These are phyloP conservation scores for Podila verticillata DNA, from an alignment of 192 early-diverging fungal genomes.

Conservation along the genomic window DNA sequence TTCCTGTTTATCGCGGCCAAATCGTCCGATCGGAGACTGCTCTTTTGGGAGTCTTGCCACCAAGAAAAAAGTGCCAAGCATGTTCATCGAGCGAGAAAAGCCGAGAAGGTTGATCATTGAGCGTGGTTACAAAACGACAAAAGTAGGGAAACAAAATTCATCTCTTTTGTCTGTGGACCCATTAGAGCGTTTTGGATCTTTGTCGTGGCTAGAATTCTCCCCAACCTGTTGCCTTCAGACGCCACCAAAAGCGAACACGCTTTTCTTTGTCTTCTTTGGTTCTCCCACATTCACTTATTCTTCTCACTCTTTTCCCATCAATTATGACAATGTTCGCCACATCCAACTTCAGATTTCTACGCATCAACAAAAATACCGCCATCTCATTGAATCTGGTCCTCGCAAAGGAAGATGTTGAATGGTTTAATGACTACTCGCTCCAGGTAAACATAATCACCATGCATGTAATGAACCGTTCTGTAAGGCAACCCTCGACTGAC, in stretches of 20 bases:
- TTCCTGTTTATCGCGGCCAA: too few species aligned
- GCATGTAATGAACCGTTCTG: neutral
- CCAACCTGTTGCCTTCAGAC: neutral
- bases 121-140: too few species aligned
- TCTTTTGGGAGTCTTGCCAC: too few species aligned
- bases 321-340: conserved; percentile 25
- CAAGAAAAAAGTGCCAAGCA: too few species aligned
- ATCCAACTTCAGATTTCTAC: conserved; percentile 37
- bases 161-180: too few species aligned
- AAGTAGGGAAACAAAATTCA: too few species aligned
- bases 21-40: too few species aligned
- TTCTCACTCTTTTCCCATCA: neutral
- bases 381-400: conserved; percentile 36
- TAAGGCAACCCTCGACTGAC: neutral
- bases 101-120: too few species aligned
- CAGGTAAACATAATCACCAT: conserved; percentile 10
- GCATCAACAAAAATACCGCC: conserved; percentile 34
- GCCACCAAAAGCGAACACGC: neutral
- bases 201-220: neutral
- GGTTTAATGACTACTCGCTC: conserved; percentile 46
- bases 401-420: conserved; percentile 37
- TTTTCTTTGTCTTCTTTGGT: neutral
- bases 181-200: too few species aligned
- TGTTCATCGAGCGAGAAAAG: too few species aligned
- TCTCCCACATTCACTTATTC: neutral